phyloP scores from a whole-genome alignment of 2,329 filamentous ascomycete genomes.

The Botrytis elliptica region DNA sequence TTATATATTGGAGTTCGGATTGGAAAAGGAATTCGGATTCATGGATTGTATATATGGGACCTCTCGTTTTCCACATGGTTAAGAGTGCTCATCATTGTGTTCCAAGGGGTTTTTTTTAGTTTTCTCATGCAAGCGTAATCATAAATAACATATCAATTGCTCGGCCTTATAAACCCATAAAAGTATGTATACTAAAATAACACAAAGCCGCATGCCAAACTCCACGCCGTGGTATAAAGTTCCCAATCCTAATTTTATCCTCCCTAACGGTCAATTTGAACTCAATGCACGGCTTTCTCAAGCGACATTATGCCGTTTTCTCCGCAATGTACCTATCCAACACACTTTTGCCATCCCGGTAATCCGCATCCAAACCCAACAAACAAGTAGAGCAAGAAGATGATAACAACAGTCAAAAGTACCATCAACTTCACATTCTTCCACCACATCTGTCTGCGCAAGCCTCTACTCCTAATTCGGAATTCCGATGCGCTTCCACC shows the following conservation, averaged over 20 bases:
- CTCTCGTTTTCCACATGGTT: neutral
- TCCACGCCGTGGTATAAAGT: slow-evolving; percentile 25
- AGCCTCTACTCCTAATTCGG: slow-evolving; percentile 76
- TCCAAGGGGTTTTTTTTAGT: neutral
- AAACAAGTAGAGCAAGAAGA: slow-evolving; percentile 70
- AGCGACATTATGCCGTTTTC: neutral
- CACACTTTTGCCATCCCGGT: slow-evolving; percentile 48
- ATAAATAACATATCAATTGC: neutral
- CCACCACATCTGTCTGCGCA: slow-evolving; percentile 97
- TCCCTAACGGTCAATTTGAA: neutral
- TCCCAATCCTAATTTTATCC: slow-evolving; percentile 3
- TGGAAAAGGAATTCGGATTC: neutral
- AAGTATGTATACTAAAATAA: neutral
- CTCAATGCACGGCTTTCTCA: neutral
- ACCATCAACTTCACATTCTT: slow-evolving; percentile 97
- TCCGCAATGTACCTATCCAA: slow-evolving; percentile 27
- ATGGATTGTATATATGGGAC: neutral
- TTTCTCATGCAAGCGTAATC: neutral
- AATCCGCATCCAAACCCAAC: slow-evolving; percentile 71
- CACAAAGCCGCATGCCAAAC: neutral
- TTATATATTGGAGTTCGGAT: neutral
- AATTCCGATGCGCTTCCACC: slow-evolving; percentile 90
- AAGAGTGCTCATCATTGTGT: neutral
- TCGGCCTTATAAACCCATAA: neutral
- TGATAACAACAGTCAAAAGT: slow-evolving; percentile 67